Evolutionary conservation across 2,329 filamentous ascomycete genomes (phyloP), one percentile per base, ranked within the genome.

Genomic region (Paramyrothecium sp.): DNA sequence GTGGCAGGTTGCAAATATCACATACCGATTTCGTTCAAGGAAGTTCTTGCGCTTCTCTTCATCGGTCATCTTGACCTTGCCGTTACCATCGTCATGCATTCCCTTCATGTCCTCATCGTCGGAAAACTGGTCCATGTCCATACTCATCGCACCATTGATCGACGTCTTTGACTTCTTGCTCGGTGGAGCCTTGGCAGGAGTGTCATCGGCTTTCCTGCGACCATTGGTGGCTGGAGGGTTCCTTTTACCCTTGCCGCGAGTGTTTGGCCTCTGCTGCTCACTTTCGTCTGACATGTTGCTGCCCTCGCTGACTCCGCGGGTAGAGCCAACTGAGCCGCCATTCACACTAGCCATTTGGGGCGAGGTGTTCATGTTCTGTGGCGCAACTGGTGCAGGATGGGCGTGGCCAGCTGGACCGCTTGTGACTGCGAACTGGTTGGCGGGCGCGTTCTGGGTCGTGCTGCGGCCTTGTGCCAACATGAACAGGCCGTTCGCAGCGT

Each of bases 1-100:
- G 44, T 17, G 3, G 26, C 3, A 11, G 20, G 22, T 7, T n/a
- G 16, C 11, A 26, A 8, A 51, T 48, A 54, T 26, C 51, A 77
- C 86, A 67, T 86, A 96, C 94, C 94, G 88, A 73, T 99, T 99
- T 26, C 95, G 84, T 71, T 99, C 95, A 2, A 99, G 80, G 74
- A 99, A 99, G 72, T 98, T 99, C 78, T 96, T 97, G 47, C 95
- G 85, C 80, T 99, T 99, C 78, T 99, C 95, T 69, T 98, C 95
- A 56, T 98, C 95, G 0, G 93, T 97, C 92, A 97, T 96, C 80
- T 97, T 97, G 0, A 73, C 70, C 73, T 87, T 89, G 47, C 80
- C 85, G 46, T 81, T 78, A 51, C 85, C 79, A 30, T 80, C 82
- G 7, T 84, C 80, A 53, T 85, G 82, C 51, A 80, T 83, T 61